Conservation (phyloP, 2,329 filamentous ascomycete species). For the Diaporthe citriasiana region DNA sequence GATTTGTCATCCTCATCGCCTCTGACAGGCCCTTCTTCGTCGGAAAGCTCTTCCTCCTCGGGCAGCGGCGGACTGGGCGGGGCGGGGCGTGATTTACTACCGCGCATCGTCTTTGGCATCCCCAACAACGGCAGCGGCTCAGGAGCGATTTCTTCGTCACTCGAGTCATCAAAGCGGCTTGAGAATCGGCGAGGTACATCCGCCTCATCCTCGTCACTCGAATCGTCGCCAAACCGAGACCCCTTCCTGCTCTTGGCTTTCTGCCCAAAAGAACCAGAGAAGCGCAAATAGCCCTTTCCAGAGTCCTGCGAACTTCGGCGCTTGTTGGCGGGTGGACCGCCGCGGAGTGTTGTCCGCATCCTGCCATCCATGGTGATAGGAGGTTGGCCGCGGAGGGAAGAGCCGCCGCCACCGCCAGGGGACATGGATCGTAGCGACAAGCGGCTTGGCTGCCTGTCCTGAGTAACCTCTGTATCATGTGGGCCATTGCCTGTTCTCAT, state of each 20-base stretch:
- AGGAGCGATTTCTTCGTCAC: slow-evolving; percentile 67
- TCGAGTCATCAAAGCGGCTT: slow-evolving; percentile 73
- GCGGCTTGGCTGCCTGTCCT: slow-evolving; percentile 51
- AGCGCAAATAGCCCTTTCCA: slow-evolving; percentile 38
- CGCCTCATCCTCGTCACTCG: slow-evolving; percentile 47
- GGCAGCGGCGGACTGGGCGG: slow-evolving; percentile 54
- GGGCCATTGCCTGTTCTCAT: slow-evolving; percentile 71
- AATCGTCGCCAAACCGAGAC: slow-evolving; percentile 50
- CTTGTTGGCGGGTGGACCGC: slow-evolving; percentile 48
- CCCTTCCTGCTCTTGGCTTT: slow-evolving; percentile 41
- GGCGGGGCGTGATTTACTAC: slow-evolving; percentile 3
- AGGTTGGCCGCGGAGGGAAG: slow-evolving; percentile 44
- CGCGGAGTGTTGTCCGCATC: slow-evolving; percentile 63
- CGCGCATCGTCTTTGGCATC: slow-evolving; percentile 44
- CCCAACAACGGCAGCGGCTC: slow-evolving; percentile 50
- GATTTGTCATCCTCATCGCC: slow-evolving; percentile 60
- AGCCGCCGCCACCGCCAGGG: slow-evolving; percentile 65
- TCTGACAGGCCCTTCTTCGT: slow-evolving; percentile 59
- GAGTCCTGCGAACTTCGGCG: slow-evolving; percentile 38
- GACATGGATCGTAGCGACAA: slow-evolving; percentile 81
- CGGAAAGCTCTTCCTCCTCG: slow-evolving; percentile 65
- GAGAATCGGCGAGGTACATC: slow-evolving; percentile 53
- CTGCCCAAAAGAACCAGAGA: slow-evolving; percentile 36
- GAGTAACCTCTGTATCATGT: background rate
- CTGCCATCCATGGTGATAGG: slow-evolving; percentile 59